Evolutionary conservation across 306 rosid species (phyloP).

Genomic region (Begonia fuchsioides): DNA sequence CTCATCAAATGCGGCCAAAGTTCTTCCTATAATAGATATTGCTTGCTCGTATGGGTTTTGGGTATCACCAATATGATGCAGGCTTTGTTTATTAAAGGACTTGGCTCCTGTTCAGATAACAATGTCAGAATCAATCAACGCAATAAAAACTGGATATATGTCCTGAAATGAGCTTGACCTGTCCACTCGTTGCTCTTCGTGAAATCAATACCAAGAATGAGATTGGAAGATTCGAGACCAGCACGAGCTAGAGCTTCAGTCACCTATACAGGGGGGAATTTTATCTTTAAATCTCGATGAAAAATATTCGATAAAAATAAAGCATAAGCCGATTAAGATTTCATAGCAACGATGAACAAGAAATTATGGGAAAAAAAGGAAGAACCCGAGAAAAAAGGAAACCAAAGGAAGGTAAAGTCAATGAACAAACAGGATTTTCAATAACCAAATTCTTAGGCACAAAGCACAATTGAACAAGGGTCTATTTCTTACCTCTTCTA

Average conservation of each 20-base stretch:
- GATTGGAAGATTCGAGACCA: conserved; percentile 90
- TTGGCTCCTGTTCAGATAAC: conserved; percentile 32
- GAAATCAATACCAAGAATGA: conserved; percentile 78
- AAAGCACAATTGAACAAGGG: no score
- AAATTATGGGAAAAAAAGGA: neutral
- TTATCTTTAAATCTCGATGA: neutral
- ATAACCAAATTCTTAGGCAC: no score
- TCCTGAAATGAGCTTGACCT: conserved; percentile 20
- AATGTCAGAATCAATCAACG: conserved; percentile 23
- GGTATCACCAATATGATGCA: conserved; percentile 62
- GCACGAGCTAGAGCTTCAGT: conserved; percentile 82
- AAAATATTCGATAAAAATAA: no score
- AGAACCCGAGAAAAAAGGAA: neutral
- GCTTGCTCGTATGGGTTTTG: conserved; percentile 78
- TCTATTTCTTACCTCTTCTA: conserved; percentile 39
- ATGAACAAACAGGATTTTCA: no score
- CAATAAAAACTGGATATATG: neutral
- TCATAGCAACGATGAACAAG: no score
- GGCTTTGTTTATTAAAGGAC: conserved; percentile 48
- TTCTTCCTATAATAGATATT: conserved; percentile 77
- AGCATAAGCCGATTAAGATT: no score
- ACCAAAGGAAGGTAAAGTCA: no score
- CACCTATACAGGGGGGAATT: conserved; percentile 32
- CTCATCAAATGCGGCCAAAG: conserved; percentile 71
- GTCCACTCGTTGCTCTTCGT: conserved; percentile 98